Percentiles rank a stretch among this genome's conserved stretches.
phyloP scores from a whole-genome alignment of 2,329 filamentous ascomycete species.

The Apiospora sp. region DNA sequence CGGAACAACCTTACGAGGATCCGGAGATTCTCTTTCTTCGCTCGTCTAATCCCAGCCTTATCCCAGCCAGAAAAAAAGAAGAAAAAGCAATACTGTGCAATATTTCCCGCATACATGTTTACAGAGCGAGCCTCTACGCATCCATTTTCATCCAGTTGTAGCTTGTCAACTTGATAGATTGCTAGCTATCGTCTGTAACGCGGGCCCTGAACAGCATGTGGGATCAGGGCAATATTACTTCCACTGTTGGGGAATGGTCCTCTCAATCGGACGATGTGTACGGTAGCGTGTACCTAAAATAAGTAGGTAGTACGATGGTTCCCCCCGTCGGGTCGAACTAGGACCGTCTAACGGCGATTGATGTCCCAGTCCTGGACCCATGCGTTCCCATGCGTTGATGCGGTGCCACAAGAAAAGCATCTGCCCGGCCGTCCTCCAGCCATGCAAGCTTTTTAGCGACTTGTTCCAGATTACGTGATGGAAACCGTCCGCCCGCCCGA shows the following conservation, averaged over 20 bases:
- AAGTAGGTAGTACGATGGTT: conserved; percentile 9
- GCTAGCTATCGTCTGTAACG: not conserved
- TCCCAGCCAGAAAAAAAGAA: not conserved
- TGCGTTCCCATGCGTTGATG: not conserved
- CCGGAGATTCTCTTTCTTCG: not conserved
- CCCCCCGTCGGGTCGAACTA: not conserved
- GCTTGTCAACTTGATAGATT: not conserved
- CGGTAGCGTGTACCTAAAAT: not conserved
- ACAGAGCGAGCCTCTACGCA: not conserved
- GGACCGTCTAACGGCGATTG: conserved; percentile 4
- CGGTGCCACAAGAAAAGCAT: not conserved
- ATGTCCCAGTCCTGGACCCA: not conserved
- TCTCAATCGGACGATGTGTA: not conserved
- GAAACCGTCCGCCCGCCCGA: too few relatives aligned
- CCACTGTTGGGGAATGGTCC: not conserved
- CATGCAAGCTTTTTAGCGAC: not conserved
- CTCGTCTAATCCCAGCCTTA: not conserved
- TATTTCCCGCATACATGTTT: not conserved
- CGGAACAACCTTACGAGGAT: conserved; percentile 14
- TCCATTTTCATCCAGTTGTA: not conserved
- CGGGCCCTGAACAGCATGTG: not conserved
- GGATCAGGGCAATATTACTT: not conserved
- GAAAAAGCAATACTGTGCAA: not conserved
- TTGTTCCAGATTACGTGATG: not conserved
- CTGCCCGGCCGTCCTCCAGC: not conserved